phyloP scores from a whole-genome alignment of 169 alveolate genomes.

The Condylostoma magnum region DNA sequence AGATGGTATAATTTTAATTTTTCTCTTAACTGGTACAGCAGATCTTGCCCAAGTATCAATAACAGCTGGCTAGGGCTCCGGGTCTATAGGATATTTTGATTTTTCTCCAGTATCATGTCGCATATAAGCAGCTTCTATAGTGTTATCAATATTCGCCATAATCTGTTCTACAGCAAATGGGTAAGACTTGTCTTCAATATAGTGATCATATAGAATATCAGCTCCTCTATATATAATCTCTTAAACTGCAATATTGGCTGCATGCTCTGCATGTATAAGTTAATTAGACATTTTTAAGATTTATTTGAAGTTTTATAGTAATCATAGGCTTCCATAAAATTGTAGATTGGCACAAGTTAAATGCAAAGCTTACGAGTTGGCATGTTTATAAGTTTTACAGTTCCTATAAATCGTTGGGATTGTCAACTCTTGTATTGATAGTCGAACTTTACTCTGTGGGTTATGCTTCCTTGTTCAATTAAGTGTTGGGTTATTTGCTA shows the following conservation, averaged over 20 bases:
- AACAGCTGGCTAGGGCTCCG: constrained; percentile 13
- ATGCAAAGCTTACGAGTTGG: no score
- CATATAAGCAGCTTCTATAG: background rate
- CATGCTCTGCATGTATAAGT: constrained; percentile 6
- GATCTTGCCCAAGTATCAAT: constrained; percentile 36
- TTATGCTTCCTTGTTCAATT: no score
- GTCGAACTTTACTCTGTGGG: no score
- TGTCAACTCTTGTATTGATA: no score
- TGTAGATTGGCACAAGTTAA: no score
- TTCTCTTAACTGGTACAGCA: background rate
- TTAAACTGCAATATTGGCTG: background rate
- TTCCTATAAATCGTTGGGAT: no score
- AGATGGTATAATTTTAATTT: background rate
- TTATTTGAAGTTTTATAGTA: no score
- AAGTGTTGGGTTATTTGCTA: no score
- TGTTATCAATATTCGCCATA: background rate
- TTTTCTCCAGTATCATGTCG: constrained; percentile 18
- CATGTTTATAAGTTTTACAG: no score
- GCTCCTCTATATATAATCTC: constrained; percentile 12
- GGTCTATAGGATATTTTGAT: background rate
- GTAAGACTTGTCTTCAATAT: constrained; percentile 1
- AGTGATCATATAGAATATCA: constrained; percentile 17
- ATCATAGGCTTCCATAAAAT: no score
- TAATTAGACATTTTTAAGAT: no score
- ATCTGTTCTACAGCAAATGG: constrained; percentile 2